A percentile compares a stretch with the other conserved stretches of the same genome.
Evolutionary conservation across 805 yeast species (phyloP).

Genomic region (Grigorovia transvaalensis): DNA sequence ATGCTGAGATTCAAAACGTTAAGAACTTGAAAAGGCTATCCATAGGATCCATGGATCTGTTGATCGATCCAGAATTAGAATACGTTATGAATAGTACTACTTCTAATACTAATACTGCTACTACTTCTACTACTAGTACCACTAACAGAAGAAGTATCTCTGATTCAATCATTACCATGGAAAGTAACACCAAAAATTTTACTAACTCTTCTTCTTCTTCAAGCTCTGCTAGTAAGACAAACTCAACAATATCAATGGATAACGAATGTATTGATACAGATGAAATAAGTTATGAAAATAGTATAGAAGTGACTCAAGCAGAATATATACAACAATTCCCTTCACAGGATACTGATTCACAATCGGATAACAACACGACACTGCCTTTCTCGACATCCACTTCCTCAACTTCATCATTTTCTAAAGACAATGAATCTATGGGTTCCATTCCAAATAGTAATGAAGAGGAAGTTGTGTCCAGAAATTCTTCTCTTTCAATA

Average conservation of each 20-base stretch:
- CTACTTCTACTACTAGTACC: slow-evolving; percentile 5
- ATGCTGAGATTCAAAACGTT: slow-evolving; percentile 63
- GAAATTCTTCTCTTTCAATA: not conserved
- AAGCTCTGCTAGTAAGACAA: too few relatives aligned
- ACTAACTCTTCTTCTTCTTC: too few relatives aligned
- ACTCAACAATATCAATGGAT: too few relatives aligned
- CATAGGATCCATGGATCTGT: slow-evolving; percentile 44
- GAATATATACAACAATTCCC: slow-evolving; percentile 18
- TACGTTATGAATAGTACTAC: slow-evolving; percentile 26
- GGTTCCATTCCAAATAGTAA: too few relatives aligned
- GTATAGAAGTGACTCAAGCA: slow-evolving; percentile 21
- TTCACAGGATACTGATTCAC: not conserved
- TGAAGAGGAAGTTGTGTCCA: not conserved
- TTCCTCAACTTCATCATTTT: not conserved
- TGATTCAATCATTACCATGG: too few relatives aligned
- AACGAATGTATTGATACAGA: not conserved
- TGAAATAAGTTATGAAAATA: slow-evolving; percentile 10
- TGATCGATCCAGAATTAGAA: slow-evolving; percentile 65
- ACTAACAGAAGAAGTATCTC: not conserved
- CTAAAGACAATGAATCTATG: not conserved
- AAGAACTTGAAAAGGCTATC: slow-evolving; percentile 64
- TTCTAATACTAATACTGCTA: slow-evolving; percentile 6
- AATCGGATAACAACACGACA: not conserved
- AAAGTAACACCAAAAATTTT: too few relatives aligned
- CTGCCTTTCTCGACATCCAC: slow-evolving; percentile 1